Conservation (phyloP, 2,329 filamentous ascomycete species). For the Colletotrichum noveboracense region DNA sequence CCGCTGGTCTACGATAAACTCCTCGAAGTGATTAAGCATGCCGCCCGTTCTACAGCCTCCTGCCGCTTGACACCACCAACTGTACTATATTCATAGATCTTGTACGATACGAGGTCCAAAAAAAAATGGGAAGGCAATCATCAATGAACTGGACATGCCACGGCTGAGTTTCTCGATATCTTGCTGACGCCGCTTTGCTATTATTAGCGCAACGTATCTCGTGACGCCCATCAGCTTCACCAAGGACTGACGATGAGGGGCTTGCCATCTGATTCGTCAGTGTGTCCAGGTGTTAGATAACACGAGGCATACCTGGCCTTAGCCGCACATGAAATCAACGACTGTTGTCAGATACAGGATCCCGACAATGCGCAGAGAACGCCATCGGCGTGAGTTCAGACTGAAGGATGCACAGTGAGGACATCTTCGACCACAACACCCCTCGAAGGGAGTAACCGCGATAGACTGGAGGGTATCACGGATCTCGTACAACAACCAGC, state of each 20-base stretch:
- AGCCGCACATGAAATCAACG: background rate
- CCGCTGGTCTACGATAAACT: slow-evolving; percentile 28
- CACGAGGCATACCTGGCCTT: background rate
- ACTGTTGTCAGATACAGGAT: background rate
- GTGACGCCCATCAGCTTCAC: background rate
- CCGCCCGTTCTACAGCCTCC: slow-evolving; percentile 6
- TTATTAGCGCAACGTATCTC: background rate
- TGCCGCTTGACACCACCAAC: slow-evolving; percentile 17
- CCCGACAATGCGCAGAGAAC: background rate
- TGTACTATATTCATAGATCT: slow-evolving; percentile 21
- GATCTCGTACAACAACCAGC: background rate
- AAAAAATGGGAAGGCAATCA: background rate
- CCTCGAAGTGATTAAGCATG: background rate
- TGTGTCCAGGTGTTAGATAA: background rate
- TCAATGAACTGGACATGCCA: background rate
- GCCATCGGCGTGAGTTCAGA: background rate
- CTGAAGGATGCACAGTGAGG: background rate
- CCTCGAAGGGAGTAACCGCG: background rate
- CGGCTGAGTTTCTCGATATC: background rate
- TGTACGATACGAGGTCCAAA: slow-evolving; percentile 21
- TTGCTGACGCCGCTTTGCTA: background rate
- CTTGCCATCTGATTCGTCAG: background rate
- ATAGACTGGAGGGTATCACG: no score
- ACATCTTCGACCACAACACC: background rate
- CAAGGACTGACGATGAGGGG: background rate